Percentiles rank a stretch among this genome's conserved stretches.
These are phyloP conservation scores for Paraconiothyrium brasiliense DNA, from an alignment of 2,329 filamentous ascomycete genomes.

Conservation along the genomic window DNA sequence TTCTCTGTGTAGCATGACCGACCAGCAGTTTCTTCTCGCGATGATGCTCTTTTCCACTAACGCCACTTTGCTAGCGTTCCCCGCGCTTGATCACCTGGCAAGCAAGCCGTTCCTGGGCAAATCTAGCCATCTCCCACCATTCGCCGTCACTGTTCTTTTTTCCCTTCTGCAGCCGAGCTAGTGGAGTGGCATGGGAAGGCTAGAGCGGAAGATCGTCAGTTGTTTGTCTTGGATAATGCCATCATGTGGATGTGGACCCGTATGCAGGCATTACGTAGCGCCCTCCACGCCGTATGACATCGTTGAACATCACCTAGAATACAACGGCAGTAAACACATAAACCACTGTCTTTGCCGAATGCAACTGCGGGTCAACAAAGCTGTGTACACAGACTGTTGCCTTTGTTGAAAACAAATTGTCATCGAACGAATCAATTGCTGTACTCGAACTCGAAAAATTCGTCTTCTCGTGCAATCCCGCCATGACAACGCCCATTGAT, in stretches of 20 bases:
- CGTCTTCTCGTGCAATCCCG: slow-evolving; percentile 11
- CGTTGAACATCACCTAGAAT: slow-evolving; percentile 6
- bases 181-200: not conserved
- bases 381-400: not conserved
- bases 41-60: slow-evolving; percentile 12
- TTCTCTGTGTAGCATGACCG: slow-evolving; percentile 1
- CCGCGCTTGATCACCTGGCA: slow-evolving; percentile 33
- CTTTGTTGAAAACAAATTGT: not conserved
- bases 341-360: not conserved
- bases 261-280: slow-evolving; percentile 5
- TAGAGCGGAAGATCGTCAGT: slow-evolving; percentile 12
- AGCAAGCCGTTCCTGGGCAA: slow-evolving; percentile 33
- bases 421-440: slow-evolving; percentile 16
- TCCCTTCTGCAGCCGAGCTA: slow-evolving; percentile 2
- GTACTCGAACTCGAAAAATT: not conserved
- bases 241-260: slow-evolving; percentile 8
- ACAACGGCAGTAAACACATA: not conserved
- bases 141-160: slow-evolving; percentile 10
- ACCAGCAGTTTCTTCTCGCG: slow-evolving; percentile 20
- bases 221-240: slow-evolving; percentile 3
- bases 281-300: slow-evolving; percentile 8
- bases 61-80: slow-evolving; percentile 34
- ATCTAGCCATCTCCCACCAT: slow-evolving; percentile 28
- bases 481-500: slow-evolving; percentile 40
- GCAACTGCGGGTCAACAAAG: not conserved